Base-by-base conservation (phyloP, 176 grass and related monocot species). In the Musa itinerans region DNA sequence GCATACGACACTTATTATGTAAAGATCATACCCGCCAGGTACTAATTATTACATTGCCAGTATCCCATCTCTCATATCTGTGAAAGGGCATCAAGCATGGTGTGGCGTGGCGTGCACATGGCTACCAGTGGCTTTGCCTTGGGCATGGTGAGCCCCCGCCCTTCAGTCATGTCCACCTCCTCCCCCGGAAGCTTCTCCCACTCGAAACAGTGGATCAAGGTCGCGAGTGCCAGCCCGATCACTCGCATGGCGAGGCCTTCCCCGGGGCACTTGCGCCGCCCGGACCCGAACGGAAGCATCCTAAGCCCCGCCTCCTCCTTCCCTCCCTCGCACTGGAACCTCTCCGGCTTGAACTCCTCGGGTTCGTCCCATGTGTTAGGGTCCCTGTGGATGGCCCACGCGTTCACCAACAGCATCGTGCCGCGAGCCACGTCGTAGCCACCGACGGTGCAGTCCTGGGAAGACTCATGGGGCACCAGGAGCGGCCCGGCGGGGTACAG, bases 121-220 rank as follows among this genome's bases (percentile, higher is more conserved):
- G 83, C 82, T 57, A 85, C 87, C 69, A 93, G 65, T 1, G 80
- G 84, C 34, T 54, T 27, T 1, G 53, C 77, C 75, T 76, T 93
- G 1, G 80, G 74, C 50, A 93, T 74, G 71, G 77, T 76, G 1
- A 90, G 6, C 6, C 85, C 87, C 8, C 57, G 14, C 0, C 69
- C 68, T 74, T 83, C 82, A 1, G 74, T 64, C 91, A 94, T 83
- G 55, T 93, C 91, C 2, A 90, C 78, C 59, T 87, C 67, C 17
- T 1, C 63, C 13, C 62, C 80, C 0, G 61, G 74, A 1, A 83
- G 74, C 13, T 25, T 78, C 14, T 85, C 71, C 87, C 85, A 94
- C n/a, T 94, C 83, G 16, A 94, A 94, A 76, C 87, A 94, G 24
- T 94, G 91, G 5, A 94, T 65, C 63, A 94, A 43, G 7, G 91